Conservation (phyloP, 306 rosid genomes). For the Hippophae tibetana region DNA sequence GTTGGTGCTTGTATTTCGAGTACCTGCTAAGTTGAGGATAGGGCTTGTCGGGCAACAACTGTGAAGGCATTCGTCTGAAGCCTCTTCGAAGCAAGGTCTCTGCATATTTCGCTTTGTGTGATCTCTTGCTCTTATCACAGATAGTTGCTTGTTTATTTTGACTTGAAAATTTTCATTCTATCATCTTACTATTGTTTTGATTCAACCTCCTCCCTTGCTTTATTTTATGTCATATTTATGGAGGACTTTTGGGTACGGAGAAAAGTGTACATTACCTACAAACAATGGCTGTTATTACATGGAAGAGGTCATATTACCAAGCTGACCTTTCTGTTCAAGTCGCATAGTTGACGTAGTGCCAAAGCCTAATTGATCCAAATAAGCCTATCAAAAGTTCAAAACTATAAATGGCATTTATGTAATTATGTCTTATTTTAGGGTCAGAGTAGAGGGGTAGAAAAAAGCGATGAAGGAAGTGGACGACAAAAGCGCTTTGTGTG, state of each 20-base stretch:
- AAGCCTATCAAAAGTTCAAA: background rate
- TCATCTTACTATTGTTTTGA: too few species aligned
- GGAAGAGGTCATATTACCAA: constrained; percentile 1
- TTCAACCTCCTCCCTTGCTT: too few species aligned
- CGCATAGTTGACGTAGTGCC: background rate
- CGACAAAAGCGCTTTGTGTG: constrained; percentile 10
- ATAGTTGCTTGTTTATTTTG: background rate
- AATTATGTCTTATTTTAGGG: constrained; percentile 6
- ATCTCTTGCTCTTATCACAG: constrained; percentile 13
- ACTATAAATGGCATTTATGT: background rate
- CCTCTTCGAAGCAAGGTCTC: constrained; percentile 35
- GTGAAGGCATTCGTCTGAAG: constrained; percentile 33
- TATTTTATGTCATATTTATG: too few species aligned
- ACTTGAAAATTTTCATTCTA: too few species aligned
- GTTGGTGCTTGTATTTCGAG: constrained; percentile 23
- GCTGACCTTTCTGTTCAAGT: constrained; percentile 23
- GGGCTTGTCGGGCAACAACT: constrained; percentile 51
- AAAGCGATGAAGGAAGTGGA: constrained; percentile 13
- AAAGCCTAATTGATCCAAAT: background rate
- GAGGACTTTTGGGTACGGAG: too few species aligned
- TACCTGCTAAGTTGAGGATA: constrained; percentile 30
- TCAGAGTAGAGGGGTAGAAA: background rate
- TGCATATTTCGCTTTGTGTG: constrained; percentile 25
- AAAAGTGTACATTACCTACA: too few species aligned
- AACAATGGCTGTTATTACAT: too few species aligned